phyloP scores from a whole-genome alignment of 2,329 filamentous ascomycete species.

The Phoma sp. region DNA sequence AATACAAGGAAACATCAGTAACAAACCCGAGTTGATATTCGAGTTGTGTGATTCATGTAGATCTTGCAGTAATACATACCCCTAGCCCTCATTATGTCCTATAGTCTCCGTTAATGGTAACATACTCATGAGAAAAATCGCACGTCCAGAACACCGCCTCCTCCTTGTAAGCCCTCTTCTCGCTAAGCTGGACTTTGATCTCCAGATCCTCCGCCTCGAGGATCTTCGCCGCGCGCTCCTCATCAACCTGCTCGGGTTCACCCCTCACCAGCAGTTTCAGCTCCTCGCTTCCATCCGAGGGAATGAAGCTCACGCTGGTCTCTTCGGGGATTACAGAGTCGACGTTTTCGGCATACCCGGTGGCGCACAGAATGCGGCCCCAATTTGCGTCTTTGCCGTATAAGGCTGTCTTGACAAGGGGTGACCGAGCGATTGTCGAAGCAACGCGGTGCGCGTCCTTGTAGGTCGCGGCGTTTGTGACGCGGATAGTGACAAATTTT shows the following conservation, averaged over 20 bases:
- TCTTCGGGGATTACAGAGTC: constrained; percentile 70
- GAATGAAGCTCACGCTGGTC: constrained; percentile 80
- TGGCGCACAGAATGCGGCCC: constrained; percentile 94
- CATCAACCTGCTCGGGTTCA: constrained; percentile 80
- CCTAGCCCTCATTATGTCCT: constrained; percentile 50
- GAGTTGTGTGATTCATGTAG: not conserved
- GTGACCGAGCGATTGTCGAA: constrained; percentile 85
- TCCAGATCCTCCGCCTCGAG: constrained; percentile 77
- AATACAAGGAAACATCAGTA: too few species aligned
- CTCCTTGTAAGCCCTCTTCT: constrained; percentile 60
- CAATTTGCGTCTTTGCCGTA: constrained; percentile 99
- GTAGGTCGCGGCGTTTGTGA: constrained; percentile 74
- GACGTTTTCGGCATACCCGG: constrained; percentile 77
- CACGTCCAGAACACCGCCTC: constrained; percentile 83
- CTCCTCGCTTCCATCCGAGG: constrained; percentile 76
- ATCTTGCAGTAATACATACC: too few species aligned
- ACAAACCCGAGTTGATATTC: too few species aligned
- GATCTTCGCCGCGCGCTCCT: constrained; percentile 77
- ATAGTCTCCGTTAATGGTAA: constrained; percentile 73
- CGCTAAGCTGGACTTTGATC: constrained; percentile 76
- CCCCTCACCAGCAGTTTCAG: constrained; percentile 78
- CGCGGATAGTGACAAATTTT: constrained; percentile 94
- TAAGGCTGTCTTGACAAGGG: constrained; percentile 94
- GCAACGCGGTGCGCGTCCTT: constrained; percentile 79
- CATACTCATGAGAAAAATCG: constrained; percentile 85